These are phyloP conservation scores for Aspergillus costaricaensis DNA, from an alignment of 2,329 filamentous ascomycete genomes.

Conservation along the genomic window DNA sequence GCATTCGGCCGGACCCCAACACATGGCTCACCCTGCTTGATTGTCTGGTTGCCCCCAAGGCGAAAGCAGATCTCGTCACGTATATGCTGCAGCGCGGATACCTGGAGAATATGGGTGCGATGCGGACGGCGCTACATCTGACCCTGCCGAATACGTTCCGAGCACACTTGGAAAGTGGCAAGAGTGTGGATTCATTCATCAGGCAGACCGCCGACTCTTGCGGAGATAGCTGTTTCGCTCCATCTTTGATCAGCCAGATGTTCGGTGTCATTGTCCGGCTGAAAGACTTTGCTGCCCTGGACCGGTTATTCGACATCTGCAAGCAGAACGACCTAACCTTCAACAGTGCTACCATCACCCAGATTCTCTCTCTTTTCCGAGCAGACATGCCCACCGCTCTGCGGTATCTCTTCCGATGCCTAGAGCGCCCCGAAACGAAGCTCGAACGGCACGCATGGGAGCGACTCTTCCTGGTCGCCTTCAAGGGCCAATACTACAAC, in stretches of 20 bases:
- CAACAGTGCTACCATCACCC: slow-evolving; percentile 31
- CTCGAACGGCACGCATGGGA: slow-evolving; percentile 33
- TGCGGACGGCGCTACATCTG: slow-evolving; percentile 30
- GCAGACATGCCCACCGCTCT: slow-evolving; percentile 28
- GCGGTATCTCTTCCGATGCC: slow-evolving; percentile 25
- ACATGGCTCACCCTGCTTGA: slow-evolving; percentile 48
- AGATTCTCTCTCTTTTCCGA: slow-evolving; percentile 31
- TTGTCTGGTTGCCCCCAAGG: slow-evolving; percentile 27
- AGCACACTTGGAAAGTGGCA: slow-evolving; percentile 35
- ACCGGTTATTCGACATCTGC: slow-evolving; percentile 36
- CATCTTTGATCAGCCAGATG: slow-evolving; percentile 40
- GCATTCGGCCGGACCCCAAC: slow-evolving; percentile 41
- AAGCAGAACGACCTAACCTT: slow-evolving; percentile 30
- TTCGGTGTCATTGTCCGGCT: slow-evolving; percentile 33
- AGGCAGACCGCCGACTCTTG: slow-evolving; percentile 39
- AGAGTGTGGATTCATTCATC: slow-evolving; percentile 41
- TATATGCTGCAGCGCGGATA: slow-evolving; percentile 37
- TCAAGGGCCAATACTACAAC: slow-evolving; percentile 41
- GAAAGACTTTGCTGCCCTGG: slow-evolving; percentile 28
- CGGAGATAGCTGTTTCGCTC: slow-evolving; percentile 41
- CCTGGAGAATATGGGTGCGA: slow-evolving; percentile 25
- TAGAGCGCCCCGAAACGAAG: slow-evolving; percentile 21
- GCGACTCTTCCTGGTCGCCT: slow-evolving; percentile 46
- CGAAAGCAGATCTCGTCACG: slow-evolving; percentile 32
- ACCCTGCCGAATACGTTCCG: slow-evolving; percentile 37